Percentiles rank a stretch among this genome's conserved stretches.
Evolutionary conservation across 306 rosid species (phyloP).

Genomic region (Potentilla sterilis): DNA sequence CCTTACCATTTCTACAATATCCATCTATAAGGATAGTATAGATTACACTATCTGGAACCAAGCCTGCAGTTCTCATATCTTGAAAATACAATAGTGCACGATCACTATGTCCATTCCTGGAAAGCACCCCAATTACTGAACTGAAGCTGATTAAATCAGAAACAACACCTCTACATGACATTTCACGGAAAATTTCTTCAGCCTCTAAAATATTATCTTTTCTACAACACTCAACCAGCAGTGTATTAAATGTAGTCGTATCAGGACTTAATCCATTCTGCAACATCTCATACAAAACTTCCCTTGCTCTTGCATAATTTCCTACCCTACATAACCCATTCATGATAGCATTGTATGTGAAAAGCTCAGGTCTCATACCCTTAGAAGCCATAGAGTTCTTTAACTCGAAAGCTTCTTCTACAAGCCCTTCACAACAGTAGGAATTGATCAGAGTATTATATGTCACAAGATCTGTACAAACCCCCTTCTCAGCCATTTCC

Average conservation of each 20-base stretch:
- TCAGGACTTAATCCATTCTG: slow-evolving; percentile 60
- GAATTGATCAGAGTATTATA: no score
- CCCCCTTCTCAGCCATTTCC: slow-evolving; percentile 55
- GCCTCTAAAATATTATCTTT: slow-evolving; percentile 60
- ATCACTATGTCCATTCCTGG: slow-evolving; percentile 58
- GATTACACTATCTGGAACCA: slow-evolving; percentile 78
- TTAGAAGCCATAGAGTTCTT: slow-evolving; percentile 40
- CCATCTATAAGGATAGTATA: slow-evolving; percentile 86
- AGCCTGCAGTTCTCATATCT: slow-evolving; percentile 56
- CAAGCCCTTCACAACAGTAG: slow-evolving; percentile 57
- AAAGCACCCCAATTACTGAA: slow-evolving; percentile 58
- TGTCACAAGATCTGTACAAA: slow-evolving; percentile 67
- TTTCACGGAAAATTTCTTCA: slow-evolving; percentile 57
- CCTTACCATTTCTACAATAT: slow-evolving; percentile 58
- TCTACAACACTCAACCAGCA: slow-evolving; percentile 70
- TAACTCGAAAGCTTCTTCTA: slow-evolving; percentile 54
- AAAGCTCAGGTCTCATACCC: slow-evolving; percentile 68
- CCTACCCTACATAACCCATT: slow-evolving; percentile 79
- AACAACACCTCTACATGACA: slow-evolving; percentile 47
- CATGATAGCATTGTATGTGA: slow-evolving; percentile 67
- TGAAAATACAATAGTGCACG: slow-evolving; percentile 56
- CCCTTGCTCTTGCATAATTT: slow-evolving; percentile 48
- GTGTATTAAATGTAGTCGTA: slow-evolving; percentile 60
- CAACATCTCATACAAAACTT: slow-evolving; percentile 60
- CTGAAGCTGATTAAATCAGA: slow-evolving; percentile 83